These are phyloP conservation scores for Cryptosporidium canis DNA, from an alignment of 169 alveolate species.

Conservation along the genomic window DNA sequence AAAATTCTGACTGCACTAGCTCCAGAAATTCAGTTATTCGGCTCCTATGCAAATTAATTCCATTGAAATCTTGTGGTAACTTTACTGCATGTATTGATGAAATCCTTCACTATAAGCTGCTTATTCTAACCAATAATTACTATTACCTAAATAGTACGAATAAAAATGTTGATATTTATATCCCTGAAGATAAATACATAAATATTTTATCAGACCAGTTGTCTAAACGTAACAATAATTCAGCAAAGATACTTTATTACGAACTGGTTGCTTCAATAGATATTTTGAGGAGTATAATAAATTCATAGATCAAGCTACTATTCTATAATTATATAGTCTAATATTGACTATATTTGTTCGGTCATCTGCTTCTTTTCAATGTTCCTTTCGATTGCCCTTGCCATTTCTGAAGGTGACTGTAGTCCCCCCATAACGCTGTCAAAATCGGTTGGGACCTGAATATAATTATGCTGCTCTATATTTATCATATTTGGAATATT, in stretches of 20 bases:
- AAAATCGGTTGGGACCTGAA: constrained; percentile 48
- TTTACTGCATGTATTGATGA: neutral
- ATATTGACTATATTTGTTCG: neutral
- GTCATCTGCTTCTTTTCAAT: neutral
- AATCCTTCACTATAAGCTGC: constrained; percentile 10
- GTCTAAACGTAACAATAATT: neutral
- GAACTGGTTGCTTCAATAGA: neutral
- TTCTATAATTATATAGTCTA: neutral
- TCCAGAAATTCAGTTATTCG: constrained; percentile 2
- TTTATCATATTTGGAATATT: neutral
- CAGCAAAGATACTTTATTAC: neutral
- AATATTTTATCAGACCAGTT: neutral
- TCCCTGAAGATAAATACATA: neutral
- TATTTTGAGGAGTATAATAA: neutral
- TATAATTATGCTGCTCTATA: neutral
- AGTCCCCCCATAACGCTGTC: constrained; percentile 55
- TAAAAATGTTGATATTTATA: neutral
- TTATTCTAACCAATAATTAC: constrained; percentile 30
- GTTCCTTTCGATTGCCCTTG: constrained; percentile 46
- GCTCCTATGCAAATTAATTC: neutral
- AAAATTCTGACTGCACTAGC: neutral
- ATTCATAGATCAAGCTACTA: neutral
- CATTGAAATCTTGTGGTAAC: neutral
- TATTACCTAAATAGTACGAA: neutral
- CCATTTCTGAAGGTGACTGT: constrained; percentile 56